phyloP scores from a whole-genome alignment of 2,329 filamentous ascomycete species.

The Cladobotryum mycophilum region DNA sequence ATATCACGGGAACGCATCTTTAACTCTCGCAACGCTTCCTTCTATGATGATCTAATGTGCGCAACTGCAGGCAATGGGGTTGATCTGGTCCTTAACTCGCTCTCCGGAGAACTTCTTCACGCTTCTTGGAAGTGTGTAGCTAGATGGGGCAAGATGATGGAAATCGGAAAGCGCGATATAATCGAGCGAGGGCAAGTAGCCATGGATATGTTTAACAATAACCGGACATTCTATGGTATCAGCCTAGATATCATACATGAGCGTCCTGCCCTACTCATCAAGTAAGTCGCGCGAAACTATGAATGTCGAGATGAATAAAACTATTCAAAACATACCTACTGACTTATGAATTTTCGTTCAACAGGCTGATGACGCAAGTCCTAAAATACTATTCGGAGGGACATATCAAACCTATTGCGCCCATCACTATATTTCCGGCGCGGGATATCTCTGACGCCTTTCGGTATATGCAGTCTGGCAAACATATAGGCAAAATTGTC shows the following conservation, averaged over 20 bases:
- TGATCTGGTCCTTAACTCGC: constrained; percentile 34
- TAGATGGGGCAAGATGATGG: constrained; percentile 37
- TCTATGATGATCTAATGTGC: constrained; percentile 22
- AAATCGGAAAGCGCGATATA: constrained; percentile 40
- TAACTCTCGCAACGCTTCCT: constrained; percentile 25
- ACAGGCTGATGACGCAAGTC: not conserved
- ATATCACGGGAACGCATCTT: constrained; percentile 30
- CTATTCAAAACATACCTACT: too few relatives aligned
- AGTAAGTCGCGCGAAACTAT: too few relatives aligned
- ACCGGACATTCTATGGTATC: constrained; percentile 28
- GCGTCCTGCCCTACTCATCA: too few relatives aligned
- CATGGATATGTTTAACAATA: constrained; percentile 38
- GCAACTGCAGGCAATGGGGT: constrained; percentile 26
- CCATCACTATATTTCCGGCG: constrained; percentile 11
- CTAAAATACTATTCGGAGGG: not conserved
- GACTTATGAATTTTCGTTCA: too few relatives aligned
- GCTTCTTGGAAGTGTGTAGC: constrained; percentile 40
- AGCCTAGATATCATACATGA: constrained; percentile 14
- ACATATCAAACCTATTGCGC: constrained; percentile 5
- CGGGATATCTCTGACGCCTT: constrained; percentile 13
- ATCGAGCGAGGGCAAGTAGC: constrained; percentile 33
- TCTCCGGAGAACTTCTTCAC: constrained; percentile 35
- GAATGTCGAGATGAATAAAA: not conserved
- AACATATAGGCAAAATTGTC: constrained; percentile 22
- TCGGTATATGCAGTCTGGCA: constrained; percentile 12